These are phyloP conservation scores for Dalbergia cochinchinensis DNA, from an alignment of 306 rosid species.

Conservation along the genomic window DNA sequence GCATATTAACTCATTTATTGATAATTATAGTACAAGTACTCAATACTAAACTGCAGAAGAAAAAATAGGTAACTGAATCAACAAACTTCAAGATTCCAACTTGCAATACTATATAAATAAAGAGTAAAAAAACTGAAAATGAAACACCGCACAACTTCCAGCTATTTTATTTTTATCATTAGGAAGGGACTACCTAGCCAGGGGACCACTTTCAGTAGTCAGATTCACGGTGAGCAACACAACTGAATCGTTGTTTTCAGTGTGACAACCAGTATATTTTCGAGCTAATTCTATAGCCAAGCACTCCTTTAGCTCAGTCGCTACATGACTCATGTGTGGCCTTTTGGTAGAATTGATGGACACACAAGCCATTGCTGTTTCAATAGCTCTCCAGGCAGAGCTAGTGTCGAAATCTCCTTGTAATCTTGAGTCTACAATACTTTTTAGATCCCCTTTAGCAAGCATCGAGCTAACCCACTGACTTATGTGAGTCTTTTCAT, in stretches of 20 bases:
- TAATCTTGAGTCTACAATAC: constrained; percentile 29
- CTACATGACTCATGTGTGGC: neutral
- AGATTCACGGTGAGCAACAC: constrained; percentile 14
- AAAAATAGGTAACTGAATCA: no score
- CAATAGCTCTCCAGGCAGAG: neutral
- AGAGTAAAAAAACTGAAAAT: no score
- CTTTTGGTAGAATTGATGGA: neutral
- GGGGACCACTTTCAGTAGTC: constrained; percentile 29
- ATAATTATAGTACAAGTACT: no score
- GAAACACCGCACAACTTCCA: neutral
- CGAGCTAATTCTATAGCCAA: neutral
- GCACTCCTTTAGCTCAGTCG: constrained; percentile 18
- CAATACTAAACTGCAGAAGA: no score
- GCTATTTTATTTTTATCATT: neutral
- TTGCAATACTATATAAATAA: no score
- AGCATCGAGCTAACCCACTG: constrained; percentile 19
- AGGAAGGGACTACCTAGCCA: constrained; percentile 40
- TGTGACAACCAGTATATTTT: neutral
- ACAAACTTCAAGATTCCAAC: no score
- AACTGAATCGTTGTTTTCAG: constrained; percentile 18
- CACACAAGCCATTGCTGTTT: constrained; percentile 9
- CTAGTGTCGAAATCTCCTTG: neutral
- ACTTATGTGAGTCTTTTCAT: neutral
- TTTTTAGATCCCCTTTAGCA: neutral
- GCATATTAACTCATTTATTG: no score